Evolutionary conservation across 768 basidiomycete species (phyloP).

Genomic region (Mycena venus): DNA sequence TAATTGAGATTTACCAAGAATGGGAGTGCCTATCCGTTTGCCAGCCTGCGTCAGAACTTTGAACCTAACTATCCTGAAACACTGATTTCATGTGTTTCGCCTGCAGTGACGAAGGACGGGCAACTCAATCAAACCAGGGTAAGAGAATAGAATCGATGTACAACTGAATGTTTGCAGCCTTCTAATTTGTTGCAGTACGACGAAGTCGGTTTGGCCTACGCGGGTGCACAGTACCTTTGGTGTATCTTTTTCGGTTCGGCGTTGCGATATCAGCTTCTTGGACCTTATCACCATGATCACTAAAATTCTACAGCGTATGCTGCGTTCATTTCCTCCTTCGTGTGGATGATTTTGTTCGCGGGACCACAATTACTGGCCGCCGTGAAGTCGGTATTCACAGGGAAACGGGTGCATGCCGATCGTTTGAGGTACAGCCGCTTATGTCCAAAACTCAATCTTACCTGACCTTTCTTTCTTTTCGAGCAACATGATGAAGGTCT

Average conservation of each 20-base stretch:
- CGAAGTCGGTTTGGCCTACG: conserved; percentile 6
- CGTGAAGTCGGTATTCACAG: not conserved
- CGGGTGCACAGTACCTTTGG: conserved; percentile 13
- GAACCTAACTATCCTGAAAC: too few relatives aligned
- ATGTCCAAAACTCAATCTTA: not conserved
- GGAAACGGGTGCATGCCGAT: not conserved
- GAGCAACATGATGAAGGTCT: conserved; percentile 5
- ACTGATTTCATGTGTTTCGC: too few relatives aligned
- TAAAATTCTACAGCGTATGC: not conserved
- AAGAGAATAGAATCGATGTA: not conserved
- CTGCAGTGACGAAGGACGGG: not conserved
- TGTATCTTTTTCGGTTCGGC: not conserved
- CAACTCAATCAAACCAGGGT: conserved; percentile 6
- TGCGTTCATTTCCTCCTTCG: conserved; percentile 1
- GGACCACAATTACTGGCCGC: not conserved
- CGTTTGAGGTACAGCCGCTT: not conserved
- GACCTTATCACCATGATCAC: too few relatives aligned
- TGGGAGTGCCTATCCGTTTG: conserved; percentile 5
- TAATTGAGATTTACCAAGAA: conserved; percentile 10
- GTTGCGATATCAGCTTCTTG: not conserved
- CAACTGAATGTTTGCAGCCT: not conserved
- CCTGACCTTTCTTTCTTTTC: not conserved
- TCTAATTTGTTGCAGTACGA: not conserved
- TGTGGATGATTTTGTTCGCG: not conserved
- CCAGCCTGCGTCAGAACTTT: not conserved